phyloP scores from a whole-genome alignment of 805 yeast genomes.

The Suhomyces sp. region DNA sequence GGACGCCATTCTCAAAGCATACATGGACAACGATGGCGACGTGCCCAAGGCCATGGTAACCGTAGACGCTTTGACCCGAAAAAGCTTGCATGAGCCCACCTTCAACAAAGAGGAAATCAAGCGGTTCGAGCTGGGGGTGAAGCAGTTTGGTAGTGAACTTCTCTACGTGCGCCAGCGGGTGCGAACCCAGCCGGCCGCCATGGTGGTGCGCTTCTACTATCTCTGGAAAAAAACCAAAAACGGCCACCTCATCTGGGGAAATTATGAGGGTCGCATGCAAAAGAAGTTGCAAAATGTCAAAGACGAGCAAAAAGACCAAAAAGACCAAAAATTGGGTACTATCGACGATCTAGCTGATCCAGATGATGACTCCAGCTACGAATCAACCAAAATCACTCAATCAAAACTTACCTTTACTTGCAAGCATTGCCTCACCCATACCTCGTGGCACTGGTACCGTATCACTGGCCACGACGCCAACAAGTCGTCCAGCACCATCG shows the following conservation, averaged over 20 bases:
- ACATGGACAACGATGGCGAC: slow-evolving; percentile 53
- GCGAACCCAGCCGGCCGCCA: slow-evolving; percentile 67
- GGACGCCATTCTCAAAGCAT: slow-evolving; percentile 63
- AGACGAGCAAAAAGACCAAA: slow-evolving; percentile 13
- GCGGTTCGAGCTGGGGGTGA: slow-evolving; percentile 73
- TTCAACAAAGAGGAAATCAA: slow-evolving; percentile 60
- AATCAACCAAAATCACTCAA: slow-evolving; percentile 45
- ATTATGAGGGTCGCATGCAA: slow-evolving; percentile 65
- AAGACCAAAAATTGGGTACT: background rate
- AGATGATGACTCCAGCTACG: slow-evolving; percentile 72
- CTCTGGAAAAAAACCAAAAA: slow-evolving; percentile 84
- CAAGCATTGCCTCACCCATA: slow-evolving; percentile 62
- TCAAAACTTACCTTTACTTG: slow-evolving; percentile 52
- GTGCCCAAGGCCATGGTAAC: slow-evolving; percentile 44
- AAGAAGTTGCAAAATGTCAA: slow-evolving; percentile 47
- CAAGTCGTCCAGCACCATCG: slow-evolving; percentile 23
- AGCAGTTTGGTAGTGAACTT: slow-evolving; percentile 71
- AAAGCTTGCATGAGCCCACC: slow-evolving; percentile 71
- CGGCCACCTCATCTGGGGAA: slow-evolving; percentile 81
- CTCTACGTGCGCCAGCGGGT: slow-evolving; percentile 70
- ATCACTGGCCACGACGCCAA: slow-evolving; percentile 57
- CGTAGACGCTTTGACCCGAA: slow-evolving; percentile 50
- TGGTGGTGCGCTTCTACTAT: slow-evolving; percentile 84
- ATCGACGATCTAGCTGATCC: slow-evolving; percentile 56
- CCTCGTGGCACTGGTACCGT: slow-evolving; percentile 64